These are phyloP conservation scores for Pseudocercospora cruenta DNA, from an alignment of 2,329 filamentous ascomycete species.

Conservation along the genomic window DNA sequence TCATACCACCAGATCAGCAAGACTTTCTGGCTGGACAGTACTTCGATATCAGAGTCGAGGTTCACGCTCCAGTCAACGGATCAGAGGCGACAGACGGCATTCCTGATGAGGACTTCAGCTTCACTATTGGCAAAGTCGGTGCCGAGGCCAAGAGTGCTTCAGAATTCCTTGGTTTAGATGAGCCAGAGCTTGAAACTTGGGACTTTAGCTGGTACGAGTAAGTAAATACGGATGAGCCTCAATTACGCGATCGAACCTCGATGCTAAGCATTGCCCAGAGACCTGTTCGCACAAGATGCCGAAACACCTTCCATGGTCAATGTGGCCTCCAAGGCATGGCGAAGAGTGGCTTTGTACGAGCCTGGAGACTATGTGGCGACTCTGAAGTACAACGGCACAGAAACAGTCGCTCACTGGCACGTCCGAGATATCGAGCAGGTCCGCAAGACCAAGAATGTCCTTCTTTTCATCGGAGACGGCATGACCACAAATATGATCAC, in stretches of 20 bases:
- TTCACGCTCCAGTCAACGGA: conserved; percentile 66
- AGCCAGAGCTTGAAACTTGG: conserved; percentile 78
- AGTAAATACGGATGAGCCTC: conserved; percentile 16
- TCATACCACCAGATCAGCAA: conserved; percentile 65
- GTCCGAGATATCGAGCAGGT: conserved; percentile 71
- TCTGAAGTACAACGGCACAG: conserved; percentile 73
- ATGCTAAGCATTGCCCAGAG: conserved; percentile 38
- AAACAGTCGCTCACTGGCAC: conserved; percentile 74
- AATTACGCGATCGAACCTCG: neutral
- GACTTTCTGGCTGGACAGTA: conserved; percentile 83
- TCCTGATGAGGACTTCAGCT: conserved; percentile 74
- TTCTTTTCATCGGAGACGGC: conserved; percentile 78
- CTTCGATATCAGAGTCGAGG: conserved; percentile 81
- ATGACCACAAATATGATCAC: conserved; percentile 64
- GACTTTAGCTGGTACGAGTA: conserved; percentile 80
- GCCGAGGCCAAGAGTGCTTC: conserved; percentile 58
- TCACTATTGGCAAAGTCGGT: conserved; percentile 71
- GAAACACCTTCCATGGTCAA: conserved; percentile 73
- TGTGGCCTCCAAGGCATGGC: conserved; percentile 78
- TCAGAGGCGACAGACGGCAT: conserved; percentile 70
- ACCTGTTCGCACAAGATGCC: conserved; percentile 76
- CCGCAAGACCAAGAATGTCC: conserved; percentile 73
- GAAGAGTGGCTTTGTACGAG: conserved; percentile 74
- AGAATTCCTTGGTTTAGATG: conserved; percentile 69
- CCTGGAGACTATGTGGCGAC: conserved; percentile 79